Evolutionary conservation across 2,329 filamentous ascomycete genomes (phyloP), one percentile per base, ranked within the genome.

Genomic region (Lecanosticta acicola): DNA sequence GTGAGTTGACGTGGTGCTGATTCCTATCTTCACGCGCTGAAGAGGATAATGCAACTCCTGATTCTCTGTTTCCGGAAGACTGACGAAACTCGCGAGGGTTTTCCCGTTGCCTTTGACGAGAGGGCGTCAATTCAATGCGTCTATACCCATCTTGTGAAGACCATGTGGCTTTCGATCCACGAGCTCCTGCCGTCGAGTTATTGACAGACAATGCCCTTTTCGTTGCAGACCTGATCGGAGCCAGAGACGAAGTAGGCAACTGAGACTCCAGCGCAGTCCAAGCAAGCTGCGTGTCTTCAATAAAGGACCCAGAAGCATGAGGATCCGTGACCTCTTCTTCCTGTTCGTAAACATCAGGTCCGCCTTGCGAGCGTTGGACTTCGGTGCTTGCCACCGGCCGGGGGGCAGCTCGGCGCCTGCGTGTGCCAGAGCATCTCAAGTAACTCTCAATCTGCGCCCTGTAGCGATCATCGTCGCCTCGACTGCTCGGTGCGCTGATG

Each of bases 221-320:
- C n/a, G n/a, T n/a, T n/a, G n/a, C n/a, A n/a, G 24, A 29, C 24
- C 11, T 29, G 11, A 11, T 5, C 11, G 7, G 7, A 29, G 24
- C 24, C 7, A 29, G 24, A 29, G 24, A 29, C 24, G 24, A 29
- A 11, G 7, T 29, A 10, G 18, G 44, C 1, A 73, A 41, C 37
- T 73, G 69, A 38, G 68, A 73, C 48, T 73, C 64, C 8, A 73
- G 42, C 2, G 60, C 67, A 26, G 61, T 57, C 33, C 60, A 61
- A 13, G 68, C 71, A 18, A 68, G 45, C 50, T 74, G 71, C 4
- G 71, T 71, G 43, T 72, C 66, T 21, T 72, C 68, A 19, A 73
- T 56, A 39, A 49, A 59, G 11, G 17, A 18, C 3, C n/a, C 33
- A 13, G 29, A 10, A 19, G 39, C 16, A 11, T 29, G 24, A 5